Evolutionary conservation across 2,329 filamentous ascomycete species (phyloP).

Genomic region (Colletotrichum lini): DNA sequence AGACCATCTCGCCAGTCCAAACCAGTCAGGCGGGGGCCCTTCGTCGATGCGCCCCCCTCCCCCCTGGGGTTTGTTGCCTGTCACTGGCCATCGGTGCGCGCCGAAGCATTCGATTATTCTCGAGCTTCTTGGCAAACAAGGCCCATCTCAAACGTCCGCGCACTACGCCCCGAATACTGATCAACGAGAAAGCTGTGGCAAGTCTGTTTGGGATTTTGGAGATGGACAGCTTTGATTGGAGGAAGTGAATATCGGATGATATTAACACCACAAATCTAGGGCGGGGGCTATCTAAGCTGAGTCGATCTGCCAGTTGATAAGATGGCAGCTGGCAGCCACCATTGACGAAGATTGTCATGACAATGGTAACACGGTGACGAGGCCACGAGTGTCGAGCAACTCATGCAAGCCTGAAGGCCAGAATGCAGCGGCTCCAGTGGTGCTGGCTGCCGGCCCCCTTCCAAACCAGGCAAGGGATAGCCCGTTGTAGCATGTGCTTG

Average conservation of each 20-base stretch:
- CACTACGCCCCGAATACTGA: constrained; percentile 20
- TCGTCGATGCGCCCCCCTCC: constrained; percentile 2
- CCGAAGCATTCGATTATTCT: constrained; percentile 17
- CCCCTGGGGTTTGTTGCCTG: background rate
- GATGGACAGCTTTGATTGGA: constrained; percentile 28
- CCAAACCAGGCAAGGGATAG: constrained; percentile 20
- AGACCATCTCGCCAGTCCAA: constrained; percentile 18
- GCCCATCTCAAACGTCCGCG: constrained; percentile 24
- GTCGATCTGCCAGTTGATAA: constrained; percentile 8
- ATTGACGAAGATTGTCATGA: background rate
- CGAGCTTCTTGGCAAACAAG: constrained; percentile 15
- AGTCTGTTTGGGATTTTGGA: constrained; percentile 39
- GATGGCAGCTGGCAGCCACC: constrained; percentile 14
- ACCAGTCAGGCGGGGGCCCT: constrained; percentile 21
- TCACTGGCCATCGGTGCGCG: background rate
- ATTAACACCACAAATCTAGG: constrained; percentile 4
- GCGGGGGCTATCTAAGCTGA: constrained; percentile 4
- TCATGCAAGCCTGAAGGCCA: constrained; percentile 39
- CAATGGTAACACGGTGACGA: background rate
- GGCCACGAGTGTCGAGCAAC: background rate
- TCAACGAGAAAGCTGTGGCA: constrained; percentile 39
- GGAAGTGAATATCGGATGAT: background rate
- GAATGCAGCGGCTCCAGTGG: constrained; percentile 23
- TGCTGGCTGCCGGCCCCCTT: constrained; percentile 16
- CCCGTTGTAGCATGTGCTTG: constrained; percentile 23